Base-by-base conservation (phyloP, 768 basidiomycete genomes). In the Leucogyrophana mollusca region DNA sequence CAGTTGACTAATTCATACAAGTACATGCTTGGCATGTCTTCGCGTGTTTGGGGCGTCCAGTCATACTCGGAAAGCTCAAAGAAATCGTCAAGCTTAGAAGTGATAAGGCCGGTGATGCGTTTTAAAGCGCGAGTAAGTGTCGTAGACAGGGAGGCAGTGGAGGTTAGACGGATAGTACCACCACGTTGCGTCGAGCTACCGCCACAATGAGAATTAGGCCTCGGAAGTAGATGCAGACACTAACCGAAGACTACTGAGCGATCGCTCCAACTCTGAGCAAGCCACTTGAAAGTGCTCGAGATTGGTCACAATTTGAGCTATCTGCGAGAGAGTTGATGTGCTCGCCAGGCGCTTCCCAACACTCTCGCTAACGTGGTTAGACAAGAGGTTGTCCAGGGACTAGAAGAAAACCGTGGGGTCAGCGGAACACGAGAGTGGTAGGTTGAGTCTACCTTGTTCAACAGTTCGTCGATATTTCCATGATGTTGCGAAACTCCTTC, bases 1-100 rank as follows among this genome's bases (percentile, higher is more conserved):
- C 94, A 99, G 62, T 93, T 94, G 62, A 95, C 81, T 57, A 98
- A 80, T 64, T 97, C 95, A 62, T 92, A 87, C 3, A 98, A 76
- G 66, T 97, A 97, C 79, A 87, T 87, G 78, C 91, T 94, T 35
- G 94, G 92, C 27, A 82, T 82, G 47, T 78, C 74, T 60, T 90
- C 86, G 25, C 81, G 79, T 9, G 71, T 63, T 25, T 73, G 70
- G 8, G 92, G 88, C 27, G 85, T 87, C 94, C 94, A 98, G 57
- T 94, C 85, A 62, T 97, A 97, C 67, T 95, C 91, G 4, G 94
- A 87, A 34, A 95, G 74, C 49, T 92, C 96, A 62, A 96, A 95
- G 72, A 95, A 95, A 56, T 93, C 90, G 58, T 95, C 90, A 6
- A 98, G 82, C 62, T 99, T 98, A 17, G 88, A 87, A 7, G 83